These are phyloP conservation scores for Penicillium sp. DNA, from an alignment of 2,329 filamentous ascomycete species.

Conservation along the genomic window DNA sequence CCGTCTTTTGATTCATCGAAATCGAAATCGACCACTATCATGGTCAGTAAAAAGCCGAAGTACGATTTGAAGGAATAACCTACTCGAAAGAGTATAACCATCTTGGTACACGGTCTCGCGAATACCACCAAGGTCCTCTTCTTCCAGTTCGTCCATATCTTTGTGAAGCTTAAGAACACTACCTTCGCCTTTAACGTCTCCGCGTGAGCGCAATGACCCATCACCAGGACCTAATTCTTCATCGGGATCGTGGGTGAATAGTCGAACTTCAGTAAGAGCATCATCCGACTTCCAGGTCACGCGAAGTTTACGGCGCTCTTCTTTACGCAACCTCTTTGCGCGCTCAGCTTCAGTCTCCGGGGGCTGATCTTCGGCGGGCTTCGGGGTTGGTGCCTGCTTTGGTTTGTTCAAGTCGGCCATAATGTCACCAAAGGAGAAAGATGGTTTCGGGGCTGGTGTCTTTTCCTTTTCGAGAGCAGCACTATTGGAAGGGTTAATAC, in stretches of 20 bases:
- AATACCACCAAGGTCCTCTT: conserved; percentile 55
- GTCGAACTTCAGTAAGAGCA: conserved; percentile 54
- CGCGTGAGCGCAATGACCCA: conserved; percentile 57
- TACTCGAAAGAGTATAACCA: conserved; percentile 36
- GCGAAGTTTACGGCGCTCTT: conserved; percentile 58
- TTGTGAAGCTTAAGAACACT: conserved; percentile 51
- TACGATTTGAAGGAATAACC: conserved; percentile 15
- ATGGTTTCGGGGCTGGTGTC: conserved; percentile 36
- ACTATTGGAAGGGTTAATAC: conserved; percentile 25
- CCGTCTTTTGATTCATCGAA: conserved; percentile 30
- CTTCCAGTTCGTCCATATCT: conserved; percentile 56
- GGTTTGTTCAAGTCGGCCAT: conserved; percentile 55
- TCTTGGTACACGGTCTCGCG: conserved; percentile 42
- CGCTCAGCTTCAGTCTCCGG: conserved; percentile 61
- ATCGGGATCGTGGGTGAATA: conserved; percentile 62
- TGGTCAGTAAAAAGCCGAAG: conserved; percentile 5
- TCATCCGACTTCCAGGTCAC: conserved; percentile 61
- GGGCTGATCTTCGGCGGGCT: conserved; percentile 52
- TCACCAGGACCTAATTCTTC: conserved; percentile 60
- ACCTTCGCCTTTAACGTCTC: conserved; percentile 58
- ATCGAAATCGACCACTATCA: conserved; percentile 41
- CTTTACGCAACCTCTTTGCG: conserved; percentile 58
- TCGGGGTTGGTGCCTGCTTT: conserved; percentile 52
- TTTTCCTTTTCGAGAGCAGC: conserved; percentile 37
- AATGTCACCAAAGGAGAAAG: conserved; percentile 50